Evolutionary conservation across 2,329 filamentous ascomycete genomes (phyloP).

Genomic region (Microsporum canis): DNA sequence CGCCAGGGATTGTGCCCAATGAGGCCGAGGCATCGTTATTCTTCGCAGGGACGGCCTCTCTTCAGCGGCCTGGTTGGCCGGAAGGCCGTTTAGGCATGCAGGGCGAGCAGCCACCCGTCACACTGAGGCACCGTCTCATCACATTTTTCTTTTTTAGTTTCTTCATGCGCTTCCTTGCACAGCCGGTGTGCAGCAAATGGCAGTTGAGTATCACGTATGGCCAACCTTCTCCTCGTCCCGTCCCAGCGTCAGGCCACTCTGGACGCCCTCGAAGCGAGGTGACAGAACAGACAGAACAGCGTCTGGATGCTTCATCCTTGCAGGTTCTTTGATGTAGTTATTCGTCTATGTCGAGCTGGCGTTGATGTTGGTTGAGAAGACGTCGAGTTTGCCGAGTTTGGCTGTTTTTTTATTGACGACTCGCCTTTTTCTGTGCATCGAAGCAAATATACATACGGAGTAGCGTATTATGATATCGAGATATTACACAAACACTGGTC

Average conservation of each 20-base stretch:
- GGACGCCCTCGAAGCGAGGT: not conserved
- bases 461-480: not conserved
- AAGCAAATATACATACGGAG: not conserved
- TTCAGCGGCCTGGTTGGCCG: slow-evolving; percentile 1
- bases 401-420: not conserved
- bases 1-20: slow-evolving; percentile 1
- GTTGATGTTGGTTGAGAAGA: not conserved
- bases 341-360: not conserved
- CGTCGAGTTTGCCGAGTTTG: not conserved
- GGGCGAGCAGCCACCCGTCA: slow-evolving; percentile 1
- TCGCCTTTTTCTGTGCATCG: not conserved
- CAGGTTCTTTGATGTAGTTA: not conserved
- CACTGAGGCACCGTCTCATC: not conserved
- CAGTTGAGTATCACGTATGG: not conserved
- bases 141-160: slow-evolving; percentile 3
- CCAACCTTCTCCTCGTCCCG: not conserved
- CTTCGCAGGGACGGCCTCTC: not conserved
- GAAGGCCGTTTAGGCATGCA: not conserved
- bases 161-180: not conserved
- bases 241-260: not conserved
- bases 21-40: not conserved
- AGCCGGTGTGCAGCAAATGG: not conserved
- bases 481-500: not conserved
- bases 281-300: not conserved
- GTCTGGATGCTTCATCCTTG: not conserved